A percentile compares a stretch with the other conserved stretches of the same genome.
phyloP scores from a whole-genome alignment of 2,329 filamentous ascomycete species.

The Dryadomyces quercivorus region DNA sequence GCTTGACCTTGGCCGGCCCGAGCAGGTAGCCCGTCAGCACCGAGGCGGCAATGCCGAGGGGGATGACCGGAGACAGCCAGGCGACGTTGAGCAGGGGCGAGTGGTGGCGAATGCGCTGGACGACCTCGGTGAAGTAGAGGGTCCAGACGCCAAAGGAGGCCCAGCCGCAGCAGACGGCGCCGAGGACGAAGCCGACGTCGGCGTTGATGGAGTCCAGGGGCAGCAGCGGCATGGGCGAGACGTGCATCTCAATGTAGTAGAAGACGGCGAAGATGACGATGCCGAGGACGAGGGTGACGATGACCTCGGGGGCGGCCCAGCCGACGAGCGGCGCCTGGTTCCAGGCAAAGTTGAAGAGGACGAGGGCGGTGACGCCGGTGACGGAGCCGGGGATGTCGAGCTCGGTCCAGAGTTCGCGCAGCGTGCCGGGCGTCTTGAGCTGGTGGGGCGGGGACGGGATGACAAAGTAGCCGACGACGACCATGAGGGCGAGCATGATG shows the following conservation, averaged over 20 bases:
- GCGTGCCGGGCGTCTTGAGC: slow-evolving; percentile 11
- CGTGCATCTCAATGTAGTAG: slow-evolving; percentile 7
- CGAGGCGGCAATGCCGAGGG: slow-evolving; percentile 30
- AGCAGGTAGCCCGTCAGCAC: slow-evolving; percentile 23
- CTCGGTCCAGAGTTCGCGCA: background rate
- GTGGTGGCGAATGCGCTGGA: slow-evolving; percentile 26
- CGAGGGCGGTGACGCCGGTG: slow-evolving; percentile 8
- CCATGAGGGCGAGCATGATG: slow-evolving; percentile 10
- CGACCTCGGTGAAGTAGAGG: slow-evolving; percentile 14
- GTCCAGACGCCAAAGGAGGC: slow-evolving; percentile 15
- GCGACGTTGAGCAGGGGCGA: slow-evolving; percentile 26
- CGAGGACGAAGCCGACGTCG: slow-evolving; percentile 10
- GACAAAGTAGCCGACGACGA: slow-evolving; percentile 11
- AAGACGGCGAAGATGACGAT: slow-evolving; percentile 9
- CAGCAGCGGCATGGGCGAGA: slow-evolving; percentile 10
- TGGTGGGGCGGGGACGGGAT: slow-evolving; percentile 10
- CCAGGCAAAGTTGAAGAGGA: slow-evolving; percentile 15
- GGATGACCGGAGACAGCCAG: slow-evolving; percentile 31
- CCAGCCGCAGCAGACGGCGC: slow-evolving; percentile 8
- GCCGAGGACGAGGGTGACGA: slow-evolving; percentile 19
- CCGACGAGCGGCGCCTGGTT: slow-evolving; percentile 13
- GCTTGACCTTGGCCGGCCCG: slow-evolving; percentile 29
- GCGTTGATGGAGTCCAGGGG: slow-evolving; percentile 12
- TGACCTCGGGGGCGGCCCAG: slow-evolving; percentile 11
- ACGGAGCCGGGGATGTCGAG: slow-evolving; percentile 10